These are phyloP conservation scores for slime mould (Dictyostelium discoideum) DNA, from an alignment of 78 protist species.

Conservation along the genomic window DNA sequence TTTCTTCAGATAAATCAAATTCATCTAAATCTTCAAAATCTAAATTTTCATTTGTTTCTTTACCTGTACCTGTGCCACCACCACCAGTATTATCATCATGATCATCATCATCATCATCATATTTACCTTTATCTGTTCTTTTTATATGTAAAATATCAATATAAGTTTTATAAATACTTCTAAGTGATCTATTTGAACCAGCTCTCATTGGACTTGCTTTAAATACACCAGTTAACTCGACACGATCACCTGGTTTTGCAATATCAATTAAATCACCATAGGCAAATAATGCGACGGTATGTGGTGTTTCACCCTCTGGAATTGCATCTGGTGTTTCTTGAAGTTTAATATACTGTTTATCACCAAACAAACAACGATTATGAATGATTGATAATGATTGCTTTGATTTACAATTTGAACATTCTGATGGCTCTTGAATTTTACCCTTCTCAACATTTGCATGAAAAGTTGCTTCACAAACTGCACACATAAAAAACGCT, in stretches of 20 bases:
- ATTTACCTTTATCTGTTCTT: conserved; percentile 38
- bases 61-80: neutral
- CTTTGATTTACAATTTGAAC: conserved; percentile 76
- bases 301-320: conserved; percentile 98
- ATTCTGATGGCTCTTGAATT: conserved; percentile 92
- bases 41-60: conserved; percentile 5
- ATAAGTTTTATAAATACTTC: conserved; percentile 83
- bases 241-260: conserved; percentile 98
- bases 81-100: neutral
- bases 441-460: conserved; percentile 67
- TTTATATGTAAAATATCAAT: conserved; percentile 80
- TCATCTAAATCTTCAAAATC: conserved; percentile 33
- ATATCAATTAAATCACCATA: conserved; percentile 94
- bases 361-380: conserved; percentile 95
- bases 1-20: neutral
- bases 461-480: conserved; percentile 65
- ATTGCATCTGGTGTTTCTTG: conserved; percentile 97
- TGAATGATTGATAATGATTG: conserved; percentile 89
- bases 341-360: conserved; percentile 96
- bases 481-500: conserved; percentile 84
- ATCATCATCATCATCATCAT: neutral
- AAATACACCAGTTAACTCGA: conserved; percentile 97
- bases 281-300: conserved; percentile 88
- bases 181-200: conserved; percentile 38
- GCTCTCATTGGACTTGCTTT: conserved; percentile 84